Conservation (phyloP, 495 filamentous ascomycete species). For the Parathielavia hyrcaniae region DNA sequence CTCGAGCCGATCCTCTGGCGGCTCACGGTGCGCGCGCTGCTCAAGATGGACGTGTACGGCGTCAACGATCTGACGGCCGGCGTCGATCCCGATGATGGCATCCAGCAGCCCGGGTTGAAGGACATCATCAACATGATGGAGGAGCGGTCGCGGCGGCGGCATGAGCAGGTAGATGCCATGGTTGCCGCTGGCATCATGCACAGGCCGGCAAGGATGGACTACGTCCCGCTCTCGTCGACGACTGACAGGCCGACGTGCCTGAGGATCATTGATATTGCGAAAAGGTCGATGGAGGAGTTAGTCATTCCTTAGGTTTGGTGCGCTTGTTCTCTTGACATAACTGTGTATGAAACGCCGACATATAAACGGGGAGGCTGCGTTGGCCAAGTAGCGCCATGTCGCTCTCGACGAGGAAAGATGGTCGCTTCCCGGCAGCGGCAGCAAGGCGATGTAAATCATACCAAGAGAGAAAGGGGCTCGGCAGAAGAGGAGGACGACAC, state of each 20-base stretch:
- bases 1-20: conserved; percentile 49
- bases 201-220: conserved; percentile 14
- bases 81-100: background rate
- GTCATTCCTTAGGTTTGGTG: conserved; percentile 40
- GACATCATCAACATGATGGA: conserved; percentile 48
- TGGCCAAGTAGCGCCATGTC: no score
- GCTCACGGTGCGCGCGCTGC: conserved; percentile 43
- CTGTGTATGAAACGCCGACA: background rate
- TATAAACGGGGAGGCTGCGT: background rate
- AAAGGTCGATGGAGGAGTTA: conserved; percentile 41
- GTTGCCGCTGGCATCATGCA: conserved; percentile 26
- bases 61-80: conserved; percentile 25
- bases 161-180: conserved; percentile 36
- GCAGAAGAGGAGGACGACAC: no score
- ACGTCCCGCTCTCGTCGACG: conserved; percentile 9
- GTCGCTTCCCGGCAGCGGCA: no score
- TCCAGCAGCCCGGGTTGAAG: conserved; percentile 38
- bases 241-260: conserved; percentile 37
- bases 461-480: no score
- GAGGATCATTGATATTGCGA: conserved; percentile 46
- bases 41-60: conserved; percentile 51
- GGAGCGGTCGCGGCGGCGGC: conserved; percentile 37
- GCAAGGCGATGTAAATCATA: no score
- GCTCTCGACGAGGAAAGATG: no score
- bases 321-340: background rate